These are phyloP conservation scores for Ottelia alismoides DNA, from an alignment of 106 monocot species.

Conservation along the genomic window DNA sequence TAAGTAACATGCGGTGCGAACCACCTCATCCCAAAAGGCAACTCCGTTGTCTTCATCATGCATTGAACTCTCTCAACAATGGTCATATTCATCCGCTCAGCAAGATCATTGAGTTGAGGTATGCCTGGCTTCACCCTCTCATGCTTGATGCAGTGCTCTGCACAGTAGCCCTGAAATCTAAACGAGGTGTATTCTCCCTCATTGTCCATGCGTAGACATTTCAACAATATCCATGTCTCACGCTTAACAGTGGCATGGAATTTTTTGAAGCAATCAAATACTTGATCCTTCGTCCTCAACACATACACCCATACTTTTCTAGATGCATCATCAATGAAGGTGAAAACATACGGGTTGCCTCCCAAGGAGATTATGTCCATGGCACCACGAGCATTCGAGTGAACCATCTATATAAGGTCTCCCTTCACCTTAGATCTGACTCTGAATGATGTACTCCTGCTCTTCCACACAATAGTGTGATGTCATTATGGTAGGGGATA, in stretches of 20 bases:
- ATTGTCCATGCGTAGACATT: background rate
- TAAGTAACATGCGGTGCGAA: background rate
- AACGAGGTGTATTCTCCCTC: background rate
- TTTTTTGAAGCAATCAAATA: background rate
- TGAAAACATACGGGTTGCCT: background rate
- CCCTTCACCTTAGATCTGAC: background rate
- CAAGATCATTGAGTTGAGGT: background rate
- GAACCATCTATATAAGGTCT: background rate
- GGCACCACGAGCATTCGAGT: background rate
- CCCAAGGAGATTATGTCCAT: background rate
- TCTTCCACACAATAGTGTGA: too few species aligned
- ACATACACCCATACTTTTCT: background rate
- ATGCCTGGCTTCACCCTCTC: background rate
- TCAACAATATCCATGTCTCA: background rate
- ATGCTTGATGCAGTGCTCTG: background rate
- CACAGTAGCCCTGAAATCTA: background rate
- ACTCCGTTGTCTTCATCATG: background rate
- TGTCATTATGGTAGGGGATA: too few species aligned
- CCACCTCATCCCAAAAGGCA: slow-evolving; percentile 1
- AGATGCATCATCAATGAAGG: background rate
- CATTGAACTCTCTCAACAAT: background rate
- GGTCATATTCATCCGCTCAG: background rate
- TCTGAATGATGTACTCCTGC: too few species aligned
- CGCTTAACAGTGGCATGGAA: background rate
- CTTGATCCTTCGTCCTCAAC: background rate